Base-by-base conservation (phyloP, 73 alveolate genomes). In the Tetrahymena elliotti region DNA sequence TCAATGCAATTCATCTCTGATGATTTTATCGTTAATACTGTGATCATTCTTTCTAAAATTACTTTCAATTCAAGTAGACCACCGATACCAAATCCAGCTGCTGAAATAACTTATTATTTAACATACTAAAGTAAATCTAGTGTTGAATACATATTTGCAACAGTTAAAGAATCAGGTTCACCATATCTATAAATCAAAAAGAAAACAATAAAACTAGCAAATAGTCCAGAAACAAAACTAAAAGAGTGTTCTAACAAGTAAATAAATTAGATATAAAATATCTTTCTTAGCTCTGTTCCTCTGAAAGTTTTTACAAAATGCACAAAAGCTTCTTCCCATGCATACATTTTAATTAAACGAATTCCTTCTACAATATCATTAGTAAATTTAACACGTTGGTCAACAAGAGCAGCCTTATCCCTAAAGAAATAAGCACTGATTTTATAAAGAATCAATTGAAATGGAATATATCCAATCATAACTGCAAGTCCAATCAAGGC, bases 311-410 rank as follows among this genome's bases (percentile, higher is more conserved):
- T 3, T 7, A 93, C 53, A 10, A 53, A 37, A 35, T 68, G 88
- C 15, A 34, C 53, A 35, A 93, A 52, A 8, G 93, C 93, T 11
- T 93, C 37, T 35, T 52, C 93, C 96, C 96, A 93, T 10, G 96
- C 96, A 22, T 93, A 82, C 96, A 93, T 93, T 36, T 93, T 93
- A 68, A 93, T 93, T 35, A 93, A 35, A 82, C 96, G 84, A 33
- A 93, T 93, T 15, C 96, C 96, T 35, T 93, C 93, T 16, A 93
- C 37, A 9, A 93, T 38, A 54, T 93, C 88, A 35, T 93, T 93
- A 4, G 96, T 93, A 39, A 68, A 82, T 68, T 54, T 82, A 52
- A 93, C 84, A 52, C 96, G 54, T 20, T 93, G 18, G 24, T 93
- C 96, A 20, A 38, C 33, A 15, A 83, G n/a, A 27, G 34, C 34